Percentiles rank a stretch among this genome's conserved stretches.
phyloP scores from a whole-genome alignment of 495 filamentous ascomycete genomes.

The Stereocaulon alpinum region DNA sequence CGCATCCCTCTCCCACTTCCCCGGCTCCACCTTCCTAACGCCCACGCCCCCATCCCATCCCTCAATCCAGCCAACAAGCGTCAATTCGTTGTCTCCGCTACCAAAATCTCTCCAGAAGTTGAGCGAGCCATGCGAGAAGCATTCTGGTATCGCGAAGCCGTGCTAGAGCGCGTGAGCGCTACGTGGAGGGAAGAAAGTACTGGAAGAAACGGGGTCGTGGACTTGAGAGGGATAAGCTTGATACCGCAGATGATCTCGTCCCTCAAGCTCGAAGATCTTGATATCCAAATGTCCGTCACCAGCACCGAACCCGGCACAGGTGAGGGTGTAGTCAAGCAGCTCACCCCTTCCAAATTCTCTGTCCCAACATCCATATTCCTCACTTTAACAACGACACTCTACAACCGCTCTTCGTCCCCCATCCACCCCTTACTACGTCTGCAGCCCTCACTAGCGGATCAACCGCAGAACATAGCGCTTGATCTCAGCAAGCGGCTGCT shows the following conservation, averaged over 20 bases:
- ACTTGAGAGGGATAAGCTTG: constrained; percentile 63
- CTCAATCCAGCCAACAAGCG: constrained; percentile 63
- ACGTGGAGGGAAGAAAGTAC: constrained; percentile 58
- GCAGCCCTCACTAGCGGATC: constrained; percentile 64
- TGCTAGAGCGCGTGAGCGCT: constrained; percentile 60
- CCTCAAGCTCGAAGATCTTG: constrained; percentile 69
- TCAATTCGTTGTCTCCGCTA: constrained; percentile 74
- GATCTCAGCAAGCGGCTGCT: constrained; percentile 76
- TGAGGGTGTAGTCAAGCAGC: constrained; percentile 27
- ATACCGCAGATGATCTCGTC: constrained; percentile 73
- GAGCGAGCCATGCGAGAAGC: constrained; percentile 71
- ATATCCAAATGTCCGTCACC: constrained; percentile 50
- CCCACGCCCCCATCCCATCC: constrained; percentile 66
- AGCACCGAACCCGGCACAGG: constrained; percentile 14
- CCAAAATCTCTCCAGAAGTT: constrained; percentile 61
- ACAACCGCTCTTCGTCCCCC: constrained; percentile 58
- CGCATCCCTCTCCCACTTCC: constrained; percentile 68
- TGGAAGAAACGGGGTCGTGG: constrained; percentile 54
- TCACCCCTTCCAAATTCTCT: constrained; percentile 40
- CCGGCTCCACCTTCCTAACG: constrained; percentile 64
- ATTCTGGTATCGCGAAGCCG: constrained; percentile 85
- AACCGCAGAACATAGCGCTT: constrained; percentile 61
- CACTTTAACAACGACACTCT: constrained; percentile 53
- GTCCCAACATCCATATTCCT: constrained; percentile 63
- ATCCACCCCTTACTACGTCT: constrained; percentile 66